Base-by-base conservation (phyloP, 2,329 filamentous ascomycete genomes). In the Emergomyces pasteurianus region DNA sequence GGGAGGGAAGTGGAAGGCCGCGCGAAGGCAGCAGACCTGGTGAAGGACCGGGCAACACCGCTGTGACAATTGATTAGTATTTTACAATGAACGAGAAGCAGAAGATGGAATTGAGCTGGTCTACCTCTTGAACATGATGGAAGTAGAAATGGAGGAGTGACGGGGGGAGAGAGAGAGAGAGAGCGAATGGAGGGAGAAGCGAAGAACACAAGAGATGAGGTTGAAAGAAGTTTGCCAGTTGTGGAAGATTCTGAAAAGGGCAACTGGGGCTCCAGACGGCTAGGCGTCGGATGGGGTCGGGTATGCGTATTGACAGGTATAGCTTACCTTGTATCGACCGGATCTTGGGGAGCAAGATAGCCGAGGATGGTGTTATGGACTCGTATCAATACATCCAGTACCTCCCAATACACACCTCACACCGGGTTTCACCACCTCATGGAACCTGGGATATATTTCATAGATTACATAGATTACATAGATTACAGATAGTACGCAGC, bases 41-140 rank as follows among this genome's bases (percentile, higher is more conserved):
- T 81, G 74, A 84, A 80, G 77, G 81, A 80, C 79, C 83, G 80
- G 79, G 83, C 81, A 77, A 87, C 78, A 78, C 83, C 84, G 81
- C 84, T 87, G 71, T 63, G 60, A 62, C 31, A 52, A 52, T 46
- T 31, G 26, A 43, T 62, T 43, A 63, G 43, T 59, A 63, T 40
- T 50, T 58, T 52, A 34, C 63, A 53, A 47, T 46, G 1, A 14
- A 9, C 9, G n/a, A 8, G 42, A 26, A 18, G n/a, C 40, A 43
- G 40, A 43, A 18, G 14, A 12, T 18, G 40, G 18, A 8, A 67
- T 65, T 66, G 67, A 66, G 28, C 61, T 58, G 53, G 60, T 61
- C 72, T 76, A 84, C 82, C 81, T 83, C 80, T 83, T 84, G 77
- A 83, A 80, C 82, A 84, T 84, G 76, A 72, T 71, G 63, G 73